Conservation (phyloP, 257 asterid genomes). For the Asclepias syriaca region DNA sequence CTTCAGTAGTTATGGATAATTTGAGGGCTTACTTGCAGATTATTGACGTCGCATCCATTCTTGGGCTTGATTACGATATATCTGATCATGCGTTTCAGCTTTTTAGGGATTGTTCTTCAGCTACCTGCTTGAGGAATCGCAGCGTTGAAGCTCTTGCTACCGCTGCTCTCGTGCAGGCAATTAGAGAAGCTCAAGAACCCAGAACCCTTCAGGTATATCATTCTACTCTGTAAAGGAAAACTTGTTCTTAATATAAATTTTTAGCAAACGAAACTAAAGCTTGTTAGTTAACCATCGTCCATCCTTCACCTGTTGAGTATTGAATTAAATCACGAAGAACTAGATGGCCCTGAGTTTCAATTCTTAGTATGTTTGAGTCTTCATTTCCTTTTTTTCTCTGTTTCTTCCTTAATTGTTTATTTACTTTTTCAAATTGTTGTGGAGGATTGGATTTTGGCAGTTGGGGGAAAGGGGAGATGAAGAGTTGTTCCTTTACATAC, state of each 20-base stretch:
- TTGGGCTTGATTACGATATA: conserved; percentile 75
- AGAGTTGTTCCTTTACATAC: background rate
- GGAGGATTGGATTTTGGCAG: background rate
- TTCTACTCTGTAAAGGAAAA: too few relatives aligned
- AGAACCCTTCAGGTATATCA: conserved; percentile 81
- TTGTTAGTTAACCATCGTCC: background rate
- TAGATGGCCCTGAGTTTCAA: background rate
- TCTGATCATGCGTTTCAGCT: conserved; percentile 98
- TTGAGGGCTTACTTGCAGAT: conserved; percentile 94
- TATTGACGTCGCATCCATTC: conserved; percentile 87
- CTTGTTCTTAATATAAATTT: background rate
- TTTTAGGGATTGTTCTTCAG: conserved; percentile 92
- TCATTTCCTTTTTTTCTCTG: background rate
- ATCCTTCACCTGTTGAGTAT: background rate
- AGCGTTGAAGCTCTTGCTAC: conserved; percentile 98
- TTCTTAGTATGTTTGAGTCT: background rate
- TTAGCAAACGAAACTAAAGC: background rate
- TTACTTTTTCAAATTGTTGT: background rate
- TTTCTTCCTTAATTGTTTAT: background rate
- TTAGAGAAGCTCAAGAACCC: conserved; percentile 96
- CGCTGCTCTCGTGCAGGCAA: conserved; percentile 94
- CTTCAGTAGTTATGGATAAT: conserved; percentile 83
- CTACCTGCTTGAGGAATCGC: conserved; percentile 92
- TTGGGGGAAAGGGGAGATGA: background rate
- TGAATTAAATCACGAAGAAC: background rate